Conservation (phyloP, 148 eudicot genomes). For the Rhododendron vialii region DNA sequence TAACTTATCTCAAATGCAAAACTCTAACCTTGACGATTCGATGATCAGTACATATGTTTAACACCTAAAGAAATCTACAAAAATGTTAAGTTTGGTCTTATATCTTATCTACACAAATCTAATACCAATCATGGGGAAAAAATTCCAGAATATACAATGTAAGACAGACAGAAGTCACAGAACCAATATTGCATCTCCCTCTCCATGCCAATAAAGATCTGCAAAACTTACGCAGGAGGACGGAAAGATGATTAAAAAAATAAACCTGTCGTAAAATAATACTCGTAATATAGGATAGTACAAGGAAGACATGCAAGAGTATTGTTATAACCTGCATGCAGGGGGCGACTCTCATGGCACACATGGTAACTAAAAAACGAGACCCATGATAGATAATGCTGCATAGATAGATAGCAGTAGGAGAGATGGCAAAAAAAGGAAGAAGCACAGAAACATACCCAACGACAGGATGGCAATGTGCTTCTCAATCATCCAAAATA, state of each 20-base stretch:
- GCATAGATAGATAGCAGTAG: too few species aligned
- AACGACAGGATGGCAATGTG: not conserved
- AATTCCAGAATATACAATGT: not conserved
- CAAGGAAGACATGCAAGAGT: not conserved
- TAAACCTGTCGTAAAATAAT: not conserved
- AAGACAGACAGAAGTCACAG: not conserved
- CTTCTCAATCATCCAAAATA: not conserved
- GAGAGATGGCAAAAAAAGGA: not conserved
- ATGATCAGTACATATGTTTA: not conserved
- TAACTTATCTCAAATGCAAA: not conserved
- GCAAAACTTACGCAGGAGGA: not conserved
- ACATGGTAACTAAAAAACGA: too few species aligned
- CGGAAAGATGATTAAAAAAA: not conserved
- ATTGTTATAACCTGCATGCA: too few species aligned
- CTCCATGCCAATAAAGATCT: not conserved
- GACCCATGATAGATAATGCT: too few species aligned
- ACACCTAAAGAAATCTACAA: not conserved
- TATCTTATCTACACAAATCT: not conserved
- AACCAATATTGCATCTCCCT: not conserved
- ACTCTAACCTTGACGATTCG: not conserved
- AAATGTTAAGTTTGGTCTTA: not conserved
- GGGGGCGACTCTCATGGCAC: too few species aligned
- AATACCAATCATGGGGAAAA: not conserved
- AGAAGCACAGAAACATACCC: not conserved
- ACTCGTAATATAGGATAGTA: not conserved